Evolutionary conservation across 2,329 filamentous ascomycete species (phyloP).

Genomic region (Arthrocladium fulminans): DNA sequence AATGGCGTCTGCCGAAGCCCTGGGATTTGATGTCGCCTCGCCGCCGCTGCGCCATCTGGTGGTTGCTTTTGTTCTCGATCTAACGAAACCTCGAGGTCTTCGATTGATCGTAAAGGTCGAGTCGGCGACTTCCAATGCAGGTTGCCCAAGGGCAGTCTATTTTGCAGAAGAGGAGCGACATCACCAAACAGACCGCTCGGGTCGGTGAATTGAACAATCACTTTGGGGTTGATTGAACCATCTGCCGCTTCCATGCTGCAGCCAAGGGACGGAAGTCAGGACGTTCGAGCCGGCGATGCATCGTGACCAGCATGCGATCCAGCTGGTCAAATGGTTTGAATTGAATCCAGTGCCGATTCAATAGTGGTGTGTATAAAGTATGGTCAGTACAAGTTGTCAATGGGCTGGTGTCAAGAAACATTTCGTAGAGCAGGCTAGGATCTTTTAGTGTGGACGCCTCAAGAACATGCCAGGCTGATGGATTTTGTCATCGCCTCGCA

Average conservation of each 20-base stretch:
- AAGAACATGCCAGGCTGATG: too few relatives aligned
- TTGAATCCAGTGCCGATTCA: neutral
- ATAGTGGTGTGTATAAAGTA: too few relatives aligned
- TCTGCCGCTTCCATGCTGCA: constrained; percentile 20
- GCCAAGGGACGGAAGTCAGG: constrained; percentile 6
- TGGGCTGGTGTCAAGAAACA: too few relatives aligned
- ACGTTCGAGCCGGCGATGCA: constrained; percentile 11
- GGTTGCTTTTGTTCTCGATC: constrained; percentile 50
- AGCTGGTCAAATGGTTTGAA: neutral
- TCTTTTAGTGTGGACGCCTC: too few relatives aligned
- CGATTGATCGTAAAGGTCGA: constrained; percentile 84
- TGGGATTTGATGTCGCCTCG: constrained; percentile 84
- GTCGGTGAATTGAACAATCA: constrained; percentile 92
- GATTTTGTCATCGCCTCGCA: too few relatives aligned
- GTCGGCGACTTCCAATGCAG: constrained; percentile 95
- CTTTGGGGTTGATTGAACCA: constrained; percentile 39
- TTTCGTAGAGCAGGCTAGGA: too few relatives aligned
- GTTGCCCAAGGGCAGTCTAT: constrained; percentile 76
- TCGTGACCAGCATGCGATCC: constrained; percentile 10
- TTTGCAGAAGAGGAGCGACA: constrained; percentile 65
- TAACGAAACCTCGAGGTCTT: constrained; percentile 82
- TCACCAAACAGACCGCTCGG: constrained; percentile 80
- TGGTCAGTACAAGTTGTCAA: too few relatives aligned
- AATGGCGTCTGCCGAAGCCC: constrained; percentile 89
- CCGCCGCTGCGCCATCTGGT: constrained; percentile 27